Conservation (phyloP, 495 filamentous ascomycete genomes). For the Penicillium silybi region DNA sequence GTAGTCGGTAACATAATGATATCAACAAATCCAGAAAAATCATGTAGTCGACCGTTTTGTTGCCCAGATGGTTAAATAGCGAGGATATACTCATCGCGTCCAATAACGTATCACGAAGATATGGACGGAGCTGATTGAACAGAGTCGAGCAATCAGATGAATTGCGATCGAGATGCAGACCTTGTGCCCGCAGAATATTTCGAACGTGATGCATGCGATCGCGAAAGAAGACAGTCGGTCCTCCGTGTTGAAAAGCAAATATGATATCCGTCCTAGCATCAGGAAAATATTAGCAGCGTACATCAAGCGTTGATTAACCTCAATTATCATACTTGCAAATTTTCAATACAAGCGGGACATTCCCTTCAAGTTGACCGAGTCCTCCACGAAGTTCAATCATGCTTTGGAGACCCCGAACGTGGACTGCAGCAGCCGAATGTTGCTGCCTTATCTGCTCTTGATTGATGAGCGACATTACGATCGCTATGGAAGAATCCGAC, state of each 20-base stretch:
- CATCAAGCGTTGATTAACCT: no score
- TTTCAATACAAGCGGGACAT: conserved; percentile 13
- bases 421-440: conserved; percentile 12
- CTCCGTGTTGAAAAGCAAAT: conserved; percentile 11
- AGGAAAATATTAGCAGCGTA: not conserved
- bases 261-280: conserved; percentile 18
- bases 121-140: conserved; percentile 5
- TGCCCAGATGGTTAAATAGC: conserved; percentile 10
- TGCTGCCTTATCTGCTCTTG: conserved; percentile 19
- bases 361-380: conserved; percentile 15
- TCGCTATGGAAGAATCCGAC: conserved; percentile 18
- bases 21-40: conserved; percentile 16
- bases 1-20: conserved; percentile 19
- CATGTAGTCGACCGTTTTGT: conserved; percentile 5
- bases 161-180: conserved; percentile 1
- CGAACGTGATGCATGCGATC: conserved; percentile 17
- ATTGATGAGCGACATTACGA: conserved; percentile 13
- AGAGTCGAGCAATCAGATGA: not conserved
- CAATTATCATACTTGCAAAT: conserved; percentile 23
- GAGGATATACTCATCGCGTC: conserved; percentile 12
- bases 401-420: conserved; percentile 15
- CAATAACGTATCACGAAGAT: conserved; percentile 9
- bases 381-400: conserved; percentile 24
- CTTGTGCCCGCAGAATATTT: not conserved
- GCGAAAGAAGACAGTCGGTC: conserved; percentile 19